Conservation (phyloP, 768 basidiomycete species). For the Nidularia pulvinata region DNA sequence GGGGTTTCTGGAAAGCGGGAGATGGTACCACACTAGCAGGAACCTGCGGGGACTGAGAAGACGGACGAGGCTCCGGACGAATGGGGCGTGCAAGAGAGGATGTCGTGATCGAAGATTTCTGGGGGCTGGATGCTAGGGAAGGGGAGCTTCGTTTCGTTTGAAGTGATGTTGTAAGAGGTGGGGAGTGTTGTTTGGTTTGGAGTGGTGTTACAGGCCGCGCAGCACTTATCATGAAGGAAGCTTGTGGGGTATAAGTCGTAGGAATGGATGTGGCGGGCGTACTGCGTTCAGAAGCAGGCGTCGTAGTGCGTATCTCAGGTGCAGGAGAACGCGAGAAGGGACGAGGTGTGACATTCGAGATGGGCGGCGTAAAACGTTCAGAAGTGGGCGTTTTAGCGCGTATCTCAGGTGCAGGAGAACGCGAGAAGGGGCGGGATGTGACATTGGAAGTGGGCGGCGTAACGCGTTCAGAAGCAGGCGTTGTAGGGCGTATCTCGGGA, state of each 20-base stretch:
- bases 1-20: conserved; percentile 57
- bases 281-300: not conserved
- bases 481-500: too few species aligned
- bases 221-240: not conserved
- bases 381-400: not conserved
- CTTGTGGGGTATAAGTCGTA: not conserved
- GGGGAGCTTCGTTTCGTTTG: conserved; percentile 14
- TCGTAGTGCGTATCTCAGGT: too few species aligned
- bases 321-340: too few species aligned
- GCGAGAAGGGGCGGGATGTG: too few species aligned
- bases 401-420: too few species aligned
- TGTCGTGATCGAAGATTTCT: conserved; percentile 29
- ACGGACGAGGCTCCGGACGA: conserved; percentile 45
- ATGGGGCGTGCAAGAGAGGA: conserved; percentile 54
- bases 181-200: conserved; percentile 10
- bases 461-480: not conserved
- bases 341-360: too few species aligned
- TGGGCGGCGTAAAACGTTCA: not conserved
- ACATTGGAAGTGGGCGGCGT: not conserved
- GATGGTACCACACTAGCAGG: conserved; percentile 44
- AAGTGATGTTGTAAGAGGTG: conserved; percentile 19
- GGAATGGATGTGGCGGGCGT: not conserved
- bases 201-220: too few species aligned
- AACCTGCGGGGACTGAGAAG: conserved; percentile 39
- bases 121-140: conserved; percentile 20